Base-by-base conservation (phyloP, 805 yeast species). In the Barnettozyma sucrosica region DNA sequence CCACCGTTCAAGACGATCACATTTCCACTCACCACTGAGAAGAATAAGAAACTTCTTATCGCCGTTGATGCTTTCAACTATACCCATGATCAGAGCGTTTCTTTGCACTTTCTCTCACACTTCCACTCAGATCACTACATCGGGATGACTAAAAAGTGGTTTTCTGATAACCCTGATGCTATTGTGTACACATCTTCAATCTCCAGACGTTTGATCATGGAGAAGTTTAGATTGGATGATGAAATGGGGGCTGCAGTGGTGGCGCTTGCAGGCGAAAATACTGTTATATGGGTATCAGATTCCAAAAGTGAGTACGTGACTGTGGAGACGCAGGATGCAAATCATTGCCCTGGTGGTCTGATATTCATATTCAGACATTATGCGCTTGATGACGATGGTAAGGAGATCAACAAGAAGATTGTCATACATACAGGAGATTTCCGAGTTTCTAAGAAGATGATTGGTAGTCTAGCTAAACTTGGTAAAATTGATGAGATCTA, bases 331-430 rank as follows among this genome's bases (percentile, higher is more conserved):
- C 65, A 84, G 6, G 89, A 87, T 55, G 99, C 98, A 0, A 92
- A 93, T 56, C 99, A 93, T 66, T 93, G 99, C 65, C 99, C 99
- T 1, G 99, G 99, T 2, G 88, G 97, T 3, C 88, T 80, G 0
- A 76, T 93, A 0, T 85, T 90, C 50, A 65, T 89, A 11, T 85
- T 88, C 56, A 83, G 82, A 56, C 67, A 67, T 45, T 47, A n/a
- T 21, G 36, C 44, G 1, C 66, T 74, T 4, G 60, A 67, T 0
- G 39, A 34, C 16, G 23, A 16, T 13, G 41, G 46, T 1, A 65
- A 74, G 4, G 62, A 67, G 0, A 41, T 64, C 0, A 45, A 52
- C 1, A 47, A 50, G 3, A 60, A 64, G 16, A 66, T 65, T 37
- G 70, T 74, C 4, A 66, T 93, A 28, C 99, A 93, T 63, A 89